These are phyloP conservation scores for Byssothecium circinans DNA, from an alignment of 2,329 filamentous ascomycete genomes.

Conservation along the genomic window DNA sequence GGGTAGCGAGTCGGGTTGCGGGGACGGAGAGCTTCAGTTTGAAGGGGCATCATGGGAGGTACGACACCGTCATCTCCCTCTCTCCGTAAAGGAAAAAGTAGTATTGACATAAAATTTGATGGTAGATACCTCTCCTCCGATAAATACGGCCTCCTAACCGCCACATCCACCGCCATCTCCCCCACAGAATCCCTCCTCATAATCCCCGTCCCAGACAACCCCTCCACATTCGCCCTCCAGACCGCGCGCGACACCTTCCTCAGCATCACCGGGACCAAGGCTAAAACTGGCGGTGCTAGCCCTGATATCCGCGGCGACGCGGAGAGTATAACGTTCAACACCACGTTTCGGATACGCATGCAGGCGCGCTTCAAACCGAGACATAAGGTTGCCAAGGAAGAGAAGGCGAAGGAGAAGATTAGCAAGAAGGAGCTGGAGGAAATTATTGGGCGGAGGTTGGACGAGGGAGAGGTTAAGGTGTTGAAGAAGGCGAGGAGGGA, in stretches of 20 bases:
- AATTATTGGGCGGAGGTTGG: constrained; percentile 71
- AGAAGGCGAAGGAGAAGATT: constrained; percentile 82
- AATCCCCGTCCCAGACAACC: constrained; percentile 63
- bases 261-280: constrained; percentile 52
- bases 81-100: too few species aligned
- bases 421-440: constrained; percentile 82
- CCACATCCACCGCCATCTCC: constrained; percentile 78
- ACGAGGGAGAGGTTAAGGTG: constrained; percentile 82
- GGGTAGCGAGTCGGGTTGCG: constrained; percentile 81
- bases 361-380: constrained; percentile 91
- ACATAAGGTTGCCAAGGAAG: constrained; percentile 76
- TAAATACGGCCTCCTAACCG: constrained; percentile 75
- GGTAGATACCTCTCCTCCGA: constrained; percentile 83
- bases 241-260: constrained; percentile 73
- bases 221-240: constrained; percentile 73
- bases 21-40: constrained; percentile 82
- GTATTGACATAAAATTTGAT: too few species aligned
- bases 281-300: too few species aligned
- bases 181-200: constrained; percentile 78
- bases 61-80: background rate
- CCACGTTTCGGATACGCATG: constrained; percentile 82
- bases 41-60: constrained; percentile 88
- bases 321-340: constrained; percentile 66
- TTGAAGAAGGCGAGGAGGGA: constrained; percentile 82
- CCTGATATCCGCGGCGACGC: constrained; percentile 78